phyloP scores from a whole-genome alignment of 2,329 filamentous ascomycete species.

The Zymoseptoria ardabiliae region DNA sequence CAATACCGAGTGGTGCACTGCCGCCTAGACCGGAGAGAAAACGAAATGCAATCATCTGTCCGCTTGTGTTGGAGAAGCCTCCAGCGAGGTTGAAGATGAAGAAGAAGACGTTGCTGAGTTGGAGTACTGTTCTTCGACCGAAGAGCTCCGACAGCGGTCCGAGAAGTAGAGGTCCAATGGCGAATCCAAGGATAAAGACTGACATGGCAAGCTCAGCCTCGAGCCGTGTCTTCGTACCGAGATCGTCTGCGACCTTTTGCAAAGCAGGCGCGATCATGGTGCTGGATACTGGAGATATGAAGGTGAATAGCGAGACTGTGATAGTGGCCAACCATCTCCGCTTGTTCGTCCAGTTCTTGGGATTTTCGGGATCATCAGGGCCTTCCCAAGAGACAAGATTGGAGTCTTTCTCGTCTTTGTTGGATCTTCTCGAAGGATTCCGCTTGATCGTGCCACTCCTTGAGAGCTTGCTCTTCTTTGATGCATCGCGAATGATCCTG shows the following conservation, averaged over 20 bases:
- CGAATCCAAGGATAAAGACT: constrained; percentile 33
- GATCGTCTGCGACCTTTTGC: constrained; percentile 22
- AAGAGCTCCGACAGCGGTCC: constrained; percentile 33
- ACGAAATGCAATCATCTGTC: constrained; percentile 31
- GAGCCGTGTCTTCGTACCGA: constrained; percentile 16
- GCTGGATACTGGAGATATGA: constrained; percentile 33
- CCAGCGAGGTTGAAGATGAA: constrained; percentile 33
- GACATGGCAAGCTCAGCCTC: constrained; percentile 28
- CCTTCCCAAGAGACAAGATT: constrained; percentile 40
- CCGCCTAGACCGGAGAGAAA: constrained; percentile 34
- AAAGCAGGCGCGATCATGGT: constrained; percentile 35
- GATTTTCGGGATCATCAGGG: constrained; percentile 39
- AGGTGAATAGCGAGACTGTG: constrained; percentile 36
- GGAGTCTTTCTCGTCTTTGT: constrained; percentile 27
- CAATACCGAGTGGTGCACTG: constrained; percentile 32
- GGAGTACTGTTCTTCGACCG: constrained; percentile 30
- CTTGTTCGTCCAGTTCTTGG: constrained; percentile 40
- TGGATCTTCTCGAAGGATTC: constrained; percentile 21
- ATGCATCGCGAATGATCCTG: constrained; percentile 23
- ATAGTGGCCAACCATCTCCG: constrained; percentile 40
- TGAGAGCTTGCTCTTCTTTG: constrained; percentile 12
- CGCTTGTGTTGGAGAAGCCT: constrained; percentile 29
- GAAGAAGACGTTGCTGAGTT: constrained; percentile 32
- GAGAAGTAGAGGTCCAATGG: constrained; percentile 31
- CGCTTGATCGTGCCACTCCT: constrained; percentile 24